Percentiles rank a stretch among this genome's conserved stretches.
Evolutionary conservation across 129 eudicot species (phyloP).

Genomic region (Oenanthe sinensis): DNA sequence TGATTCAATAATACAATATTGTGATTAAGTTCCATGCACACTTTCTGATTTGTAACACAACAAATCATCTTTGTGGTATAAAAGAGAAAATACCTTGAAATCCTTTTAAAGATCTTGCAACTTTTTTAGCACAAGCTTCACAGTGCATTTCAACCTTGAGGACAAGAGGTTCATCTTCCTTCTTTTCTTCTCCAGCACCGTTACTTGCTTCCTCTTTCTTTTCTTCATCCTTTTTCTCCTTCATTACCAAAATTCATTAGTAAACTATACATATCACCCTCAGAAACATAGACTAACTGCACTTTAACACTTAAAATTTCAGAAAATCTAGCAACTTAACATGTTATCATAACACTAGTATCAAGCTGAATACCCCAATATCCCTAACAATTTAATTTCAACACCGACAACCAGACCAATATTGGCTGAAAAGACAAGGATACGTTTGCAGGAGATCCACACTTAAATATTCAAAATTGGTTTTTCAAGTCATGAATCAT

Average conservation of each 20-base stretch:
- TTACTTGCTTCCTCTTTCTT: slow-evolving; percentile 12
- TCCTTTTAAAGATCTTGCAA: slow-evolving; percentile 60
- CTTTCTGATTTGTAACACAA: neutral
- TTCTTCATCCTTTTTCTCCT: slow-evolving; percentile 6
- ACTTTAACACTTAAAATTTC: neutral
- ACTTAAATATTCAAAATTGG: neutral
- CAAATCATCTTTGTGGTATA: neutral
- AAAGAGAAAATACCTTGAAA: slow-evolving; percentile 42
- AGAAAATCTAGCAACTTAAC: neutral
- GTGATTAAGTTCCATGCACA: neutral
- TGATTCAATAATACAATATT: neutral
- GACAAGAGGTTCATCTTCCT: slow-evolving; percentile 27
- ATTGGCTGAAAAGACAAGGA: neutral
- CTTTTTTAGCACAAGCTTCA: slow-evolving; percentile 83
- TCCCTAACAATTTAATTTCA: no score
- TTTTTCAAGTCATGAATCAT: neutral
- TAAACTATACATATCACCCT: neutral
- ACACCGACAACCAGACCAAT: neutral
- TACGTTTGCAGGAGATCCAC: neutral
- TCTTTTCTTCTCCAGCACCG: slow-evolving; percentile 12
- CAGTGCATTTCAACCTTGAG: slow-evolving; percentile 90
- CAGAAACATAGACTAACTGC: neutral
- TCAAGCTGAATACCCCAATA: neutral
- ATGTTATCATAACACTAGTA: neutral
- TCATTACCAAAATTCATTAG: neutral